Base-by-base conservation (phyloP, 352 stramenopile species). In the Globisporangium megalacanthum region DNA sequence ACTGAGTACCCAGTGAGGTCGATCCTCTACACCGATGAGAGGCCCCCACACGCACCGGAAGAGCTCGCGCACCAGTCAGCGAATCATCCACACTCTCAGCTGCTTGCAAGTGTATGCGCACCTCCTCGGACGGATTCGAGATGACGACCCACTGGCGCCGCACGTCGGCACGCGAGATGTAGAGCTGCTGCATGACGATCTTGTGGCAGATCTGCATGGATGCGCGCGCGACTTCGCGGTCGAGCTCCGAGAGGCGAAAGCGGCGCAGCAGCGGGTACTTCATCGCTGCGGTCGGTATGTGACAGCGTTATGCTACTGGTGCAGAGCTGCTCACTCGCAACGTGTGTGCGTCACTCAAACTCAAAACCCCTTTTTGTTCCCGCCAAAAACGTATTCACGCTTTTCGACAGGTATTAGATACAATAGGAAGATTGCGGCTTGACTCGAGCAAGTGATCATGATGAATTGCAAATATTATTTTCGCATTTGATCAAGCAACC, bases 131-230 rank as follows among this genome's bases (percentile, higher is more conserved):
- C 53, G 84, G 77, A 54, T 94, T 94, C 44, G 84, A 83, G 62
- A 94, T 79, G 44, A 94, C 84, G 31, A 94, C 64, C 74, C 82
- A 94, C 62, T 94, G 84, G 62, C 88, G 86, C 17, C 62, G 52
- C 25, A 74, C 73, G 59, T 94, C 72, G 3, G 63, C 75, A 15
- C 84, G 82, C 10, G 82, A 89, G 51, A 94, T 73, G 68, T 92
- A 94, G n/a, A 94, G 72, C 68, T 92, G 77, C 60, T 90, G 82
- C 80, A 94, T 92, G 42, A 89, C 75, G 53, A 89, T 69, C 49
- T 87, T 87, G 60, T 89, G 82, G 66, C 79, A 90, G 51, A 94
- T 88, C 58, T 94, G 84, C 80, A 89, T 89, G 36, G 78, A 77
- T 11, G 75, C 80, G 29, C 84, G 84, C 41, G 81, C 73, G 41